Evolutionary conservation across 345 rosid genomes (phyloP).

Genomic region (Eucalyptus lansdowneana): DNA sequence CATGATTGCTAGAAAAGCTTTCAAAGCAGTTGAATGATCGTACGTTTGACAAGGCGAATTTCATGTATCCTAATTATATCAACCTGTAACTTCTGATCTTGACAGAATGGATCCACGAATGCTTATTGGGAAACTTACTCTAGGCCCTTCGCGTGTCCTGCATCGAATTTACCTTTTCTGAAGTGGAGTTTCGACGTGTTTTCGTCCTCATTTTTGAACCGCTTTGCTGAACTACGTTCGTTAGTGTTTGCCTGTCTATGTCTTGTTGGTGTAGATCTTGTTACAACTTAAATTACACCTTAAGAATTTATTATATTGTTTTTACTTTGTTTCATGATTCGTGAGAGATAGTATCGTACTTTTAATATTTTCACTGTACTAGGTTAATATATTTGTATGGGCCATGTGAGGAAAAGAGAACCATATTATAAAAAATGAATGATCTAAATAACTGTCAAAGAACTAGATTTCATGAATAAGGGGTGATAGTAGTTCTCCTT

Average conservation of each 20-base stretch:
- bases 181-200: background rate
- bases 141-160: background rate
- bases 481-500: background rate
- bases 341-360: background rate
- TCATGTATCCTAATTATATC: background rate
- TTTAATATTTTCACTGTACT: background rate
- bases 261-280: background rate
- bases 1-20: background rate
- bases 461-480: background rate
- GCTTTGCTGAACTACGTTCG: background rate
- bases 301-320: background rate
- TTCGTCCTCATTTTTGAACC: background rate
- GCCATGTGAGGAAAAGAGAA: background rate
- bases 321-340: background rate
- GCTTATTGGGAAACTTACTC: background rate
- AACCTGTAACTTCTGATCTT: background rate
- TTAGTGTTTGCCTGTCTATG: background rate
- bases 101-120: background rate
- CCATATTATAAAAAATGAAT: background rate
- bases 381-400: background rate
- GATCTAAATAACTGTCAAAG: background rate
- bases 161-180: background rate
- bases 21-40: background rate
- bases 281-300: background rate
- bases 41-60: background rate